phyloP scores from a whole-genome alignment of 768 basidiomycete genomes.

The Cubamyces lactineus region DNA sequence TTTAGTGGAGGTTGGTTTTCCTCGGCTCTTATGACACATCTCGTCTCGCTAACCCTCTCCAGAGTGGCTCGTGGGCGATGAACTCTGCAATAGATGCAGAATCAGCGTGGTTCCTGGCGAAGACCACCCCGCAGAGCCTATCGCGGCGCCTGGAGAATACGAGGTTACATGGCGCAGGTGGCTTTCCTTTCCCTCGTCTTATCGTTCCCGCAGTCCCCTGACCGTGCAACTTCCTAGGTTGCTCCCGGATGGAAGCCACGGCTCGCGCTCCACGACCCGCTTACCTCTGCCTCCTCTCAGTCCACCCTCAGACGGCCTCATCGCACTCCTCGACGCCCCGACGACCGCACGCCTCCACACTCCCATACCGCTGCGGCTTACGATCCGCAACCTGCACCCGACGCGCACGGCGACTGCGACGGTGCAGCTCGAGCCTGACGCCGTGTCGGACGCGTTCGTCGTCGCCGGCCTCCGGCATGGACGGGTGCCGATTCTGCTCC shows the following conservation, averaged over 20 bases:
- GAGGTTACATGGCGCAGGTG: slow-evolving; percentile 60
- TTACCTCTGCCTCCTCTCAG: slow-evolving; percentile 64
- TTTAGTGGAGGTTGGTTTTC: slow-evolving; percentile 47
- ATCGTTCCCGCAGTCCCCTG: neutral
- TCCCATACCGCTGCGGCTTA: slow-evolving; percentile 57
- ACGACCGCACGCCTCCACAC: slow-evolving; percentile 65
- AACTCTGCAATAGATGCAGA: slow-evolving; percentile 59
- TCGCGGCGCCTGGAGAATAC: slow-evolving; percentile 61
- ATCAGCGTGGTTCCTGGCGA: slow-evolving; percentile 50
- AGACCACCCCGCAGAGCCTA: slow-evolving; percentile 39
- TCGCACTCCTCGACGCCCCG: slow-evolving; percentile 68
- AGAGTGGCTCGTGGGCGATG: slow-evolving; percentile 72
- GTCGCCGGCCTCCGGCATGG: slow-evolving; percentile 74
- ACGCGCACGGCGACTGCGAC: slow-evolving; percentile 68
- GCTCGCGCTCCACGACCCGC: slow-evolving; percentile 49
- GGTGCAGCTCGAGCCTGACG: slow-evolving; percentile 72
- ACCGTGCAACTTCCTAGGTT: slow-evolving; percentile 42
- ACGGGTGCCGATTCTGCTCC: slow-evolving; percentile 71
- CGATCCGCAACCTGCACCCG: slow-evolving; percentile 67
- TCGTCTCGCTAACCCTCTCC: neutral
- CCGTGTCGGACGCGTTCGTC: slow-evolving; percentile 70
- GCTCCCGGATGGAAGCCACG: slow-evolving; percentile 45
- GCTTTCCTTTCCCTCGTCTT: slow-evolving; percentile 1
- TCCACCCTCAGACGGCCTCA: slow-evolving; percentile 62
- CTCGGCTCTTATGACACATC: too few relatives aligned